Evolutionary conservation across 108 stramenopile species (phyloP), one percentile per base, ranked within the genome.

Genomic region (Skeletonema tropicum): DNA sequence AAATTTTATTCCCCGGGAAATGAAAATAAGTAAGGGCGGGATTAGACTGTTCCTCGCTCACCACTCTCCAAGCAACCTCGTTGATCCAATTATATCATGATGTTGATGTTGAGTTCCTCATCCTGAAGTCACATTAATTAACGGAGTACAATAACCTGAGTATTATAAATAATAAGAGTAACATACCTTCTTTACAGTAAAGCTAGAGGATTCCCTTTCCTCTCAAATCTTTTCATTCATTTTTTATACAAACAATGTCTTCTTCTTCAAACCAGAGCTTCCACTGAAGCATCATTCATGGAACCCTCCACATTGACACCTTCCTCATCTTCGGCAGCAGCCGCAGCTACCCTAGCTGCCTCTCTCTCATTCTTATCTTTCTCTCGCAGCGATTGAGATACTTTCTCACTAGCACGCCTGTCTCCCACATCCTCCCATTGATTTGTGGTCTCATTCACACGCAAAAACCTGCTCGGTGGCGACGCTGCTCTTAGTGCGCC

Each of bases 361-460:
- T 69, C 38, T 46, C 58, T 59, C 70, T 66, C 63, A 33, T 62
- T 21, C n/a, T 12, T 62, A 19, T 76, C 73, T 62, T 78, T 77
- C 74, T 83, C 83, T 26, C 83, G 60, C 55, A 83, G 52, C 19
- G 83, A 70, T 68, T 83, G 83, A 36, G 65, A 67, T 6, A 79
- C 79, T 70, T 85, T 85, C 41, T 80, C 74, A 4, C 71, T 61
- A 25, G 85, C 88, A 49, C 82, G 85, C 52, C 74, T 77, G 70
- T 95, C 88, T 19, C 94, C 89, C 15, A 93, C 89, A 57, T 95
- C 94, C 49, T 86, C 86, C 89, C 90, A 95, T 63, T 83, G 78
- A 17, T 71, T 73, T 31, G 88, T 87, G 13, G 70, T 68, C 10
- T 74, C 68, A 31, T 86, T 65, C 62, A 89, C 84, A 49, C 85